Conservation (phyloP, 305 asterid genomes). For the Ajuga reptans region DNA sequence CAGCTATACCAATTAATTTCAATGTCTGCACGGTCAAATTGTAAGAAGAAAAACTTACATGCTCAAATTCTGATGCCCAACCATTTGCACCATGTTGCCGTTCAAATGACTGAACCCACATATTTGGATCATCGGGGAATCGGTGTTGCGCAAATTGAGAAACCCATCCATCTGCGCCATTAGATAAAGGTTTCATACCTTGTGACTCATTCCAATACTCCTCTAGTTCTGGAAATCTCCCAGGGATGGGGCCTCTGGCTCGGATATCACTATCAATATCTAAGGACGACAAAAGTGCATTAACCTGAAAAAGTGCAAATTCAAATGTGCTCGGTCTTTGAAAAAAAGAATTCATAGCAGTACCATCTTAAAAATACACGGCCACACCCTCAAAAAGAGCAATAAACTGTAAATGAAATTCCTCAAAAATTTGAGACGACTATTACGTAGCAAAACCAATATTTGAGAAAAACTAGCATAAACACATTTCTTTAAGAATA, state of each 20-base stretch:
- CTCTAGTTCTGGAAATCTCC: conserved; percentile 75
- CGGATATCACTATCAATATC: conserved; percentile 71
- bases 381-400: neutral
- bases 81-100: conserved; percentile 82
- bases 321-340: neutral
- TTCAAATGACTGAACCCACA: conserved; percentile 92
- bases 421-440: neutral
- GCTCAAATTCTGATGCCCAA: conserved; percentile 98
- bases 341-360: too few relatives aligned
- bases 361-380: neutral
- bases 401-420: neutral
- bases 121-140: conserved; percentile 55
- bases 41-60: conserved; percentile 39
- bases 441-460: neutral
- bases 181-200: conserved; percentile 54
- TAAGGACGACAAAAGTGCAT: conserved; percentile 75
- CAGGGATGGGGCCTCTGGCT: conserved; percentile 68
- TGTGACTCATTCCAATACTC: conserved; percentile 93
- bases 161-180: conserved; percentile 76
- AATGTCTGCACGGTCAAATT: neutral
- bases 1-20: conserved; percentile 19
- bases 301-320: conserved; percentile 57
- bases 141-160: conserved; percentile 61
- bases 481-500: neutral
- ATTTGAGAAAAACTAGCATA: neutral